phyloP scores from a whole-genome alignment of 106 monocot genomes.

The Amphibolis antarctica region DNA sequence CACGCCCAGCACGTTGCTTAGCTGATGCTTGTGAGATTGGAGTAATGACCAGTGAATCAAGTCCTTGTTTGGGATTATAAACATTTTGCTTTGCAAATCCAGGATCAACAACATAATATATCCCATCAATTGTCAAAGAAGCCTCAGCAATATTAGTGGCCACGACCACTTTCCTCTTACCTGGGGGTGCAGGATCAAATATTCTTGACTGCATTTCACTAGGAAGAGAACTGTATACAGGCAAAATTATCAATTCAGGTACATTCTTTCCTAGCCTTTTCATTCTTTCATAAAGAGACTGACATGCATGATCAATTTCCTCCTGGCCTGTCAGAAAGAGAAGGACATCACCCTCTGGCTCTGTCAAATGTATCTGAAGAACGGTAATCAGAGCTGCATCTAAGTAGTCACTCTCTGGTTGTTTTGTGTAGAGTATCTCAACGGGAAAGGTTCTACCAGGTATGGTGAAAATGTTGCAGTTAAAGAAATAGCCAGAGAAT shows the following conservation, averaged over 20 bases:
- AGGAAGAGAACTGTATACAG: slow-evolving; percentile 94
- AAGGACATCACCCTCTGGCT: slow-evolving; percentile 92
- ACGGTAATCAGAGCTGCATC: slow-evolving; percentile 93
- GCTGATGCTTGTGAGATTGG: slow-evolving; percentile 97
- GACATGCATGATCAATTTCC: slow-evolving; percentile 93
- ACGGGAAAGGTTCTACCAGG: slow-evolving; percentile 93
- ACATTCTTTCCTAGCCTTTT: slow-evolving; percentile 88
- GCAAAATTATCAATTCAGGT: slow-evolving; percentile 87
- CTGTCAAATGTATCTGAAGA: slow-evolving; percentile 85
- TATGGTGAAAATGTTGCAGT: slow-evolving; percentile 89
- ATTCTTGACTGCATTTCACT: slow-evolving; percentile 98
- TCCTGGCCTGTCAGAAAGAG: slow-evolving; percentile 93
- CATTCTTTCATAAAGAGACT: slow-evolving; percentile 92
- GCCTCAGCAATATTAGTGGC: slow-evolving; percentile 97
- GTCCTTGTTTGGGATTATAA: slow-evolving; percentile 83
- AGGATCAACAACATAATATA: slow-evolving; percentile 94
- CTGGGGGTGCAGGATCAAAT: slow-evolving; percentile 81
- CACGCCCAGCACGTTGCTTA: slow-evolving; percentile 91
- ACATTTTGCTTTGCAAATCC: slow-evolving; percentile 97
- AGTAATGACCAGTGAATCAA: slow-evolving; percentile 87
- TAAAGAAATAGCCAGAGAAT: slow-evolving; percentile 91
- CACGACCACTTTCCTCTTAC: slow-evolving; percentile 92
- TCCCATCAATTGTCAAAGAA: slow-evolving; percentile 85
- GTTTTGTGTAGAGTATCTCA: slow-evolving; percentile 85
- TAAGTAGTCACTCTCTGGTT: slow-evolving; percentile 85